Evolutionary conservation across 495 filamentous ascomycete species (phyloP).

Genomic region (Penicillium goetzii): DNA sequence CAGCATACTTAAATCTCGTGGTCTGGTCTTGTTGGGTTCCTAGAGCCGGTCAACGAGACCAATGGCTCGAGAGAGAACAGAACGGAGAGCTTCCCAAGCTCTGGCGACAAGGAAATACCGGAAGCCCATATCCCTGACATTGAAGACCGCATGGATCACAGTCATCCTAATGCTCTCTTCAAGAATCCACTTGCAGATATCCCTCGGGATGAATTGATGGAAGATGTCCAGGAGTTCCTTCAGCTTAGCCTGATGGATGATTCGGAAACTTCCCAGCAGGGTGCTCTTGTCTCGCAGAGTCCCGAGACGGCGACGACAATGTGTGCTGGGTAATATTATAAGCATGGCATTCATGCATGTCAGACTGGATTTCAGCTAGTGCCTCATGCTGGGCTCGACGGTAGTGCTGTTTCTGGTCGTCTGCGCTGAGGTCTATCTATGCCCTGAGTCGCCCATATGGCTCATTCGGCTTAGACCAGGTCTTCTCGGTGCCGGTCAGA

Average conservation of each 20-base stretch:
- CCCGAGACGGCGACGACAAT: slow-evolving; percentile 45
- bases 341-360: slow-evolving; percentile 65
- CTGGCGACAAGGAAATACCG: slow-evolving; percentile 19
- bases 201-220: slow-evolving; percentile 48
- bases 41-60: slow-evolving; percentile 4
- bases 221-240: slow-evolving; percentile 53
- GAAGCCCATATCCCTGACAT: slow-evolving; percentile 21
- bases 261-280: slow-evolving; percentile 51
- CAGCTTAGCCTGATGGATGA: slow-evolving; percentile 49
- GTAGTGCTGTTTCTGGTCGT: too few relatives aligned
- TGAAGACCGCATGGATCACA: slow-evolving; percentile 20
- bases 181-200: slow-evolving; percentile 57
- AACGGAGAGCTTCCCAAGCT: slow-evolving; percentile 12
- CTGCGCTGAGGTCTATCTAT: too few relatives aligned
- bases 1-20: slow-evolving; percentile 3
- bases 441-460: too few relatives aligned
- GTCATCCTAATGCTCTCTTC: slow-evolving; percentile 40
- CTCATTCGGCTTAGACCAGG: slow-evolving; percentile 57
- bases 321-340: slow-evolving; percentile 30
- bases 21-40: slow-evolving; percentile 4
- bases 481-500: slow-evolving; percentile 57
- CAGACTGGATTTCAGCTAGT: slow-evolving; percentile 56
- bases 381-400: too few relatives aligned
- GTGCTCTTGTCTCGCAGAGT: slow-evolving; percentile 57
- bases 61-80: slow-evolving; percentile 12